Percentiles rank a stretch among this genome's conserved stretches.
Conservation (phyloP, 2,329 filamentous ascomycete species). For the Blumeria hordei region DNA sequence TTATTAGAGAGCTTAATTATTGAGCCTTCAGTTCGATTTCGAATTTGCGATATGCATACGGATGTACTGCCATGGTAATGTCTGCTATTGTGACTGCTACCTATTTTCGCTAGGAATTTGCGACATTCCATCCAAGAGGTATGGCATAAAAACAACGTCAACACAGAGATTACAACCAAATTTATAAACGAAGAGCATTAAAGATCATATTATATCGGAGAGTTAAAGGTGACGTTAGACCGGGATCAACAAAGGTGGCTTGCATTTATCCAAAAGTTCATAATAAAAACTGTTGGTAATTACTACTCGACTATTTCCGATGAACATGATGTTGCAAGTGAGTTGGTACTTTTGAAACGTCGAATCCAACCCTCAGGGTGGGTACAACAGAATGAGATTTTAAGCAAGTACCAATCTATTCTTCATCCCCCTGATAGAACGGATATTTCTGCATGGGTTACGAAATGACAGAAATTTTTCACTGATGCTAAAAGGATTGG, state of each 20-base stretch:
- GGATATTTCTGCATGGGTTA: neutral
- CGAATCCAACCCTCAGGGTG: neutral
- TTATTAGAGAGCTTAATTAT: too few relatives aligned
- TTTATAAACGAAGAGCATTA: too few relatives aligned
- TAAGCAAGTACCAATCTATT: neutral
- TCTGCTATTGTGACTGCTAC: too few relatives aligned
- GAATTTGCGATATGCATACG: too few relatives aligned
- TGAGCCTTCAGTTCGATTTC: too few relatives aligned
- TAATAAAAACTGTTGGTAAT: neutral
- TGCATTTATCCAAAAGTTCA: neutral
- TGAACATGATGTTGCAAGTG: neutral
- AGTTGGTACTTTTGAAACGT: neutral
- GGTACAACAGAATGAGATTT: neutral
- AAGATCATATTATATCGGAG: too few relatives aligned
- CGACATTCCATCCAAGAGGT: too few relatives aligned
- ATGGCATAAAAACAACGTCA: too few relatives aligned
- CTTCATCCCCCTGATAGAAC: neutral
- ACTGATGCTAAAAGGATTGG: neutral
- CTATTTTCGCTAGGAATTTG: too few relatives aligned
- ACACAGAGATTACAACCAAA: too few relatives aligned
- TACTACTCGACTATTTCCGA: neutral
- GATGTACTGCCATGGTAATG: too few relatives aligned
- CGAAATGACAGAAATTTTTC: neutral
- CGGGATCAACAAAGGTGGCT: neutral
- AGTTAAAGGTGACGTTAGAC: too few relatives aligned